These are phyloP conservation scores for Sporothrix pallida DNA, from an alignment of 2,329 filamentous ascomycete species.

Conservation along the genomic window DNA sequence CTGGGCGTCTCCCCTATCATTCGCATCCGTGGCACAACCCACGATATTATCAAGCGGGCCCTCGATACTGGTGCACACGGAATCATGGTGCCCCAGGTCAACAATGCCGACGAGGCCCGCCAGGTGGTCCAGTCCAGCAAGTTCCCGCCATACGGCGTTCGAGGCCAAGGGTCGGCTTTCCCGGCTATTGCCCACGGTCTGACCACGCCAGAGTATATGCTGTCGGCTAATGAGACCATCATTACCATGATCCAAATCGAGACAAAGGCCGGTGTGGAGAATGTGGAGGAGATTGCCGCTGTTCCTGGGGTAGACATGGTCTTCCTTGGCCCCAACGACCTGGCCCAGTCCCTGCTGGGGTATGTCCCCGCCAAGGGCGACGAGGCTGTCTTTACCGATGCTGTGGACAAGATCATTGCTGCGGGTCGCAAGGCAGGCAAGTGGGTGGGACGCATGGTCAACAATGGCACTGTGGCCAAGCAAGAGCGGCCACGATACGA, in stretches of 20 bases:
- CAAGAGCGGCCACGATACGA: constrained; percentile 49
- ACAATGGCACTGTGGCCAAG: constrained; percentile 52
- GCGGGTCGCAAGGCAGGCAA: constrained; percentile 54
- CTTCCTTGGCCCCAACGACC: constrained; percentile 55
- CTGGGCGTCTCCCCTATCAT: constrained; percentile 53
- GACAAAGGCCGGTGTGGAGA: constrained; percentile 51
- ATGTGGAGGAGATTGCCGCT: constrained; percentile 52
- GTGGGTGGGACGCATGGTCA: constrained; percentile 56
- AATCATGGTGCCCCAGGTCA: constrained; percentile 56
- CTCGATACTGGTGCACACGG: constrained; percentile 58
- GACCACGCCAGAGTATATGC: constrained; percentile 55
- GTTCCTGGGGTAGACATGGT: constrained; percentile 52
- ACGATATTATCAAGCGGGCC: constrained; percentile 58
- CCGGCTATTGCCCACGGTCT: constrained; percentile 53
- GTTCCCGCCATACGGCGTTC: constrained; percentile 56
- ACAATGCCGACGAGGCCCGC: constrained; percentile 53
- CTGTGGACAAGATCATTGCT: constrained; percentile 52
- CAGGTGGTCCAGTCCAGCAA: constrained; percentile 56
- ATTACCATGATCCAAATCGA: constrained; percentile 55
- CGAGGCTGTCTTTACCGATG: constrained; percentile 55
- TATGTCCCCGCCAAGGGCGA: constrained; percentile 54
- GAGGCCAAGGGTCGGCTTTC: constrained; percentile 58
- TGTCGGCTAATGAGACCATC: constrained; percentile 56
- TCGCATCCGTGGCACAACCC: constrained; percentile 47
- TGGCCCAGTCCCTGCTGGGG: constrained; percentile 52